A percentile compares a stretch with the other conserved stretches of the same genome.
Evolutionary conservation across 2,329 filamentous ascomycete species (phyloP).

Genomic region (Ophiostoma montium): DNA sequence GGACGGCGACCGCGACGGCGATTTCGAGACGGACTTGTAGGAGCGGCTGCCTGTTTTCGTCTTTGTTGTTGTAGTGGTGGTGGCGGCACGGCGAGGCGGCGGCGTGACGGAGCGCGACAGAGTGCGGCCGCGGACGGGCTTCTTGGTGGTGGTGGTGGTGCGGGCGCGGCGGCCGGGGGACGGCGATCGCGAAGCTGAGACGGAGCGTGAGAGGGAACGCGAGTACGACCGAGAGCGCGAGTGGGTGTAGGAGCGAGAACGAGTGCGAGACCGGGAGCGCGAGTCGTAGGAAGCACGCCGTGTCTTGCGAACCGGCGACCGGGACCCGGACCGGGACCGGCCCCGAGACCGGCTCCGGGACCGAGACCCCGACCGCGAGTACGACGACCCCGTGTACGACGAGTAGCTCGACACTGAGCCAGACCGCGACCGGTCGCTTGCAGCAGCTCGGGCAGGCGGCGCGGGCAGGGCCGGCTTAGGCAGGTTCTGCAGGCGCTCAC

Average conservation of each 20-base stretch:
- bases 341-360: slow-evolving; percentile 28
- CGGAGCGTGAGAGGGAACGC: not conserved
- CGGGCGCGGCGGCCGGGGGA: slow-evolving; percentile 1
- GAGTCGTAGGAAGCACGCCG: slow-evolving; percentile 6
- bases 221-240: slow-evolving; percentile 1
- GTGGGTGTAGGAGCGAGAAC: not conserved
- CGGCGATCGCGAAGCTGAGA: not conserved
- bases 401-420: slow-evolving; percentile 69
- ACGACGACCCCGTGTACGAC: slow-evolving; percentile 52
- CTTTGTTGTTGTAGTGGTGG: not conserved
- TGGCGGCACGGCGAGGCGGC: not conserved
- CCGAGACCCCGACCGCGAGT: slow-evolving; percentile 33
- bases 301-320: not conserved
- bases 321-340: slow-evolving; percentile 4
- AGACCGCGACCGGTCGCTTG: slow-evolving; percentile 29
- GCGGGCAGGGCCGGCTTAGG: slow-evolving; percentile 71
- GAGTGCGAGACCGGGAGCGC: slow-evolving; percentile 4
- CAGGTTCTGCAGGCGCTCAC: slow-evolving; percentile 76
- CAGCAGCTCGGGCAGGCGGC: slow-evolving; percentile 32
- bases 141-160: not conserved
- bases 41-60: slow-evolving; percentile 12
- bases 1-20: too few species aligned
- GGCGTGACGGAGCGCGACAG: slow-evolving; percentile 1
- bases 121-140: not conserved
- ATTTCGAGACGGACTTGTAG: slow-evolving; percentile 13